phyloP scores from a whole-genome alignment of 768 basidiomycete genomes.

The Leccinum sublutescens region DNA sequence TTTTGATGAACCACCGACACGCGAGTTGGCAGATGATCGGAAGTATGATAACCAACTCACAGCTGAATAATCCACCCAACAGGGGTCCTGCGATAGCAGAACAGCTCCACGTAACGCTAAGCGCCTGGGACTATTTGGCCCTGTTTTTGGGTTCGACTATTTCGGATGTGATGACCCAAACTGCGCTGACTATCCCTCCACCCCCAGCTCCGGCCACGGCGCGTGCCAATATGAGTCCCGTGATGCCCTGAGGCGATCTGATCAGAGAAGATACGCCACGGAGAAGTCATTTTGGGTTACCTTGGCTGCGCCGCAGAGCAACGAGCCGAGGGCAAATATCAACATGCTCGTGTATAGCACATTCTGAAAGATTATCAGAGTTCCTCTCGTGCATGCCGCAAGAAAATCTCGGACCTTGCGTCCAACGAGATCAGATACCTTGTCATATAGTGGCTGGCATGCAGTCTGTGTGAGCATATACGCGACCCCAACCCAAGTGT shows the following conservation, averaged over 20 bases:
- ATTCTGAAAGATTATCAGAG: constrained; percentile 39
- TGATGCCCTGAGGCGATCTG: constrained; percentile 34
- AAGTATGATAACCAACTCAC: constrained; percentile 39
- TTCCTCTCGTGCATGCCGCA: neutral
- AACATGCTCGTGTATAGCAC: constrained; percentile 72
- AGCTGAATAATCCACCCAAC: constrained; percentile 79
- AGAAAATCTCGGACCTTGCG: constrained; percentile 55
- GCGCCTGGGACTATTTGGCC: constrained; percentile 82
- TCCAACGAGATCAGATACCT: constrained; percentile 75
- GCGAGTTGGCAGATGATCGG: constrained; percentile 16
- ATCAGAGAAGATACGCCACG: constrained; percentile 18
- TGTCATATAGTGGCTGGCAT: constrained; percentile 80
- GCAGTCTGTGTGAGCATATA: constrained; percentile 88
- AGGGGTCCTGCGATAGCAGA: constrained; percentile 83
- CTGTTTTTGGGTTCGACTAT: constrained; percentile 69
- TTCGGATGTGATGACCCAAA: constrained; percentile 86
- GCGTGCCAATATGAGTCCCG: constrained; percentile 68
- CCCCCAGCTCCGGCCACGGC: constrained; percentile 76
- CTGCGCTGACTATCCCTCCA: constrained; percentile 81
- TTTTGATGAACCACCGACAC: constrained; percentile 25
- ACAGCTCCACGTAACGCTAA: constrained; percentile 84
- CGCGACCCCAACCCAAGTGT: constrained; percentile 83
- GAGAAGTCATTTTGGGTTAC: constrained; percentile 37
- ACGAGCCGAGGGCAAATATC: constrained; percentile 75
- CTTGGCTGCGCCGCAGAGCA: constrained; percentile 73